These are phyloP conservation scores for Barnettozyma sucrosica DNA, from an alignment of 805 yeast species.

Conservation along the genomic window DNA sequence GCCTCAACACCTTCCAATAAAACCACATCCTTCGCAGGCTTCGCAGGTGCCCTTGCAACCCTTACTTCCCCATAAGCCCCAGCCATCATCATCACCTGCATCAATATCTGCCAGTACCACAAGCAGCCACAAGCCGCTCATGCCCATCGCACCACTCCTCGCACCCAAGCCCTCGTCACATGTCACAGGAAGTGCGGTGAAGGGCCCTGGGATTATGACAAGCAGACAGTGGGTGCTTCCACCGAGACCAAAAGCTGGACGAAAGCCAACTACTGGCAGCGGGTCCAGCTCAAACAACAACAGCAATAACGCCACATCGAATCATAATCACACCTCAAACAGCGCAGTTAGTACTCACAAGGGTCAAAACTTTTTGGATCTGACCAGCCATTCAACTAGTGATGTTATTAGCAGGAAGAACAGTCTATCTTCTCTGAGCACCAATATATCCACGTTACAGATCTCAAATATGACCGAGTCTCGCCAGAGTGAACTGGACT, in stretches of 20 bases:
- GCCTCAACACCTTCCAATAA: slow-evolving; percentile 2
- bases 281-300: slow-evolving; percentile 9
- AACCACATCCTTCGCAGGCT: background rate
- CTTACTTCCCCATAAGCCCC: background rate
- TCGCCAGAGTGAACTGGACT: slow-evolving; percentile 34
- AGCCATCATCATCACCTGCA: background rate
- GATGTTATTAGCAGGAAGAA: background rate
- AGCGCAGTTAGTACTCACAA: background rate
- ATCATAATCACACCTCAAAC: background rate
- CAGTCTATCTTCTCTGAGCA: slow-evolving; percentile 1
- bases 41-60: background rate
- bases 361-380: background rate
- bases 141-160: slow-evolving; percentile 3
- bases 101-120: background rate
- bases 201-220: slow-evolving; percentile 1
- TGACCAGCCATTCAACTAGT: background rate
- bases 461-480: slow-evolving; percentile 21
- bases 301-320: slow-evolving; percentile 6
- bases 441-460: slow-evolving; percentile 6
- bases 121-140: background rate
- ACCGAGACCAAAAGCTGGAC: slow-evolving; percentile 74
- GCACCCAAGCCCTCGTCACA: background rate
- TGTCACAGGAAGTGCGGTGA: background rate
- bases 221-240: slow-evolving; percentile 55
- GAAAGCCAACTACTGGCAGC: slow-evolving; percentile 36